Conservation (phyloP, 2,329 filamentous ascomycete genomes). For the Phialophora macrospora region DNA sequence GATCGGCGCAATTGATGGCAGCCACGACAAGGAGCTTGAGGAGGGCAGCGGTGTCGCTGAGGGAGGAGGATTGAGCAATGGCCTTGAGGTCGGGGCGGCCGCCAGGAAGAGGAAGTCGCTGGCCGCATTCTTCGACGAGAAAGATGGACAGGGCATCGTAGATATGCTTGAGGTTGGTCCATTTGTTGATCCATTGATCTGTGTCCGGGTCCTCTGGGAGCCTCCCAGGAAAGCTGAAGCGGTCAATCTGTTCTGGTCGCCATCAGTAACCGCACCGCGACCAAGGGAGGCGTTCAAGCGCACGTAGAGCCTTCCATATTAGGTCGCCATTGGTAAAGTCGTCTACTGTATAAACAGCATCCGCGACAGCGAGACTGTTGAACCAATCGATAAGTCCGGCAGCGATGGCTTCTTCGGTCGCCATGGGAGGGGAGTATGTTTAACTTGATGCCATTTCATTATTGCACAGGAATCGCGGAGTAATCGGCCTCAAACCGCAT, state of each 20-base stretch:
- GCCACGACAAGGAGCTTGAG: slow-evolving; percentile 67
- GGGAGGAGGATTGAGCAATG: slow-evolving; percentile 51
- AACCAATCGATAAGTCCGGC: slow-evolving; percentile 55
- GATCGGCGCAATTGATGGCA: slow-evolving; percentile 64
- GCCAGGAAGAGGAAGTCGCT: slow-evolving; percentile 49
- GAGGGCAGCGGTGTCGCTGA: slow-evolving; percentile 58
- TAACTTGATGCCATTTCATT: slow-evolving; percentile 26
- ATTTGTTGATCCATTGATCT: slow-evolving; percentile 55
- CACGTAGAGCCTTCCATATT: slow-evolving; percentile 52
- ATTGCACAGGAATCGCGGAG: slow-evolving; percentile 18
- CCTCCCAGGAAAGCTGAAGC: slow-evolving; percentile 54
- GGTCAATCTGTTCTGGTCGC: slow-evolving; percentile 53
- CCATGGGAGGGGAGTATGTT: slow-evolving; percentile 43
- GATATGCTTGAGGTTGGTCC: slow-evolving; percentile 56
- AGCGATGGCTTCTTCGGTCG: slow-evolving; percentile 52
- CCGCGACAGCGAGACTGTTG: slow-evolving; percentile 38
- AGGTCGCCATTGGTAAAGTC: slow-evolving; percentile 54
- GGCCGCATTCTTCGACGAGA: slow-evolving; percentile 52
- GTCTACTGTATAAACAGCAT: slow-evolving; percentile 37
- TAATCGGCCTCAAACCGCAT: slow-evolving; percentile 2
- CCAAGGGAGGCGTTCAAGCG: slow-evolving; percentile 8
- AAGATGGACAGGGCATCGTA: slow-evolving; percentile 54
- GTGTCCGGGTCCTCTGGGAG: slow-evolving; percentile 51
- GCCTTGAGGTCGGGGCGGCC: slow-evolving; percentile 54
- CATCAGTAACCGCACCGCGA: slow-evolving; percentile 19